phyloP scores from a whole-genome alignment of 2,329 filamentous ascomycete genomes.

The Shiraia sp. region DNA sequence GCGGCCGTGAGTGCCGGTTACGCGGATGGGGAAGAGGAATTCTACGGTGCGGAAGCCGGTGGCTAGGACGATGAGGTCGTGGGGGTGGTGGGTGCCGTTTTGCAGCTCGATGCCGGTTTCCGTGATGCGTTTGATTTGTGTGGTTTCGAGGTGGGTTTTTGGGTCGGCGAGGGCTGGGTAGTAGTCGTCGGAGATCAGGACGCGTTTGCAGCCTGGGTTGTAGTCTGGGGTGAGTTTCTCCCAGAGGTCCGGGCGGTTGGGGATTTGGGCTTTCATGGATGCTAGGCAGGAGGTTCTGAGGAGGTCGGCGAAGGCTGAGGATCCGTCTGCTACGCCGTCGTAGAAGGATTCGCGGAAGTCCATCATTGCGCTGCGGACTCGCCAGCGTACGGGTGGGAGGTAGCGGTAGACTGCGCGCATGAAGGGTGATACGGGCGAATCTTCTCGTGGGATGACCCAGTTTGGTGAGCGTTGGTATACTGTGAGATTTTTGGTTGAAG shows the following conservation, averaged over 20 bases:
- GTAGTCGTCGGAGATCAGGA: conserved; percentile 61
- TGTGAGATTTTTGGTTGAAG: conserved; percentile 54
- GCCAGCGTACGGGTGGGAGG: conserved; percentile 55
- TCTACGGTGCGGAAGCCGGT: conserved; percentile 64
- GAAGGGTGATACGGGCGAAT: conserved; percentile 51
- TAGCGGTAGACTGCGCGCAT: conserved; percentile 53
- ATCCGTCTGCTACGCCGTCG: conserved; percentile 48
- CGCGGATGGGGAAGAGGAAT: conserved; percentile 61
- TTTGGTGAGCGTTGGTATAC: conserved; percentile 64
- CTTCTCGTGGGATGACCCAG: conserved; percentile 60
- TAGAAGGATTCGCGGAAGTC: conserved; percentile 57
- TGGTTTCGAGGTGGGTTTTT: conserved; percentile 58
- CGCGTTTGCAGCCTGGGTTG: conserved; percentile 58
- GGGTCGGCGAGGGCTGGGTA: conserved; percentile 53
- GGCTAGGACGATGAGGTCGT: conserved; percentile 61
- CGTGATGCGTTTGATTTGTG: conserved; percentile 52
- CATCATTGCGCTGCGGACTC: conserved; percentile 58
- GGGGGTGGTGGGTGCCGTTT: conserved; percentile 49
- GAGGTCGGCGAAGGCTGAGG: conserved; percentile 47
- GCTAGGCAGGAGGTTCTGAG: conserved; percentile 43
- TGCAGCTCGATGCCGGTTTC: conserved; percentile 52
- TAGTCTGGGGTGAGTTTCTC: conserved; percentile 59
- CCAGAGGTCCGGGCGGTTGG: conserved; percentile 56
- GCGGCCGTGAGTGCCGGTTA: conserved; percentile 52
- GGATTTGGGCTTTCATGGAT: conserved; percentile 53